A percentile compares a stretch with the other conserved stretches of the same genome.
These are phyloP conservation scores for Exophiala alcalophila DNA, from an alignment of 2,329 filamentous ascomycete species.

Conservation along the genomic window DNA sequence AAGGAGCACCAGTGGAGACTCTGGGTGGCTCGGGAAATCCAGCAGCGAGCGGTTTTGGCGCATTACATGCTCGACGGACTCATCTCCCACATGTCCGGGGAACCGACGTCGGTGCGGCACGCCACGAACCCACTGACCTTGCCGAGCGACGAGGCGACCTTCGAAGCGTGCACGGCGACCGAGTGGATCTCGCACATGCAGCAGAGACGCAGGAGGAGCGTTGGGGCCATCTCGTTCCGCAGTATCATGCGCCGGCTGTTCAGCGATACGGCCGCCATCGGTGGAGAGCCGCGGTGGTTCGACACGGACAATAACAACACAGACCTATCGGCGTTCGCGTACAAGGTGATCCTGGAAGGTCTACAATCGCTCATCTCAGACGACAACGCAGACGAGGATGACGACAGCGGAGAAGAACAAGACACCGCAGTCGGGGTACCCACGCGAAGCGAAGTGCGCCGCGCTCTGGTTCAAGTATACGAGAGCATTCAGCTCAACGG, in stretches of 20 bases:
- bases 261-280: no score
- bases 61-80: constrained; percentile 47
- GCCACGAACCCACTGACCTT: constrained; percentile 42
- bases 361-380: constrained; percentile 43
- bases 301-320: no score
- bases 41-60: constrained; percentile 44
- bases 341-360: constrained; percentile 45
- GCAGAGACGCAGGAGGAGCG: no score
- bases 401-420: no score
- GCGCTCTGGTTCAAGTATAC: constrained; percentile 42
- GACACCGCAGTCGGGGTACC: constrained; percentile 41
- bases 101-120: constrained; percentile 44
- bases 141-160: constrained; percentile 42
- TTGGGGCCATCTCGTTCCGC: constrained; percentile 42
- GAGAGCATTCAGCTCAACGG: constrained; percentile 40
- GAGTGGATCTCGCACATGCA: constrained; percentile 40
- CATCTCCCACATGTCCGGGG: constrained; percentile 45
- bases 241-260: constrained; percentile 43
- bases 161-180: constrained; percentile 41
- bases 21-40: constrained; percentile 46
- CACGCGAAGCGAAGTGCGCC: constrained; percentile 38
- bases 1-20: constrained; percentile 43
- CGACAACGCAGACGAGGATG: constrained; percentile 42
- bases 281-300: constrained; percentile 33
- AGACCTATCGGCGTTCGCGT: constrained; percentile 42